phyloP scores from a whole-genome alignment of 2,329 filamentous ascomycete genomes.

The Diaporthe velutina region DNA sequence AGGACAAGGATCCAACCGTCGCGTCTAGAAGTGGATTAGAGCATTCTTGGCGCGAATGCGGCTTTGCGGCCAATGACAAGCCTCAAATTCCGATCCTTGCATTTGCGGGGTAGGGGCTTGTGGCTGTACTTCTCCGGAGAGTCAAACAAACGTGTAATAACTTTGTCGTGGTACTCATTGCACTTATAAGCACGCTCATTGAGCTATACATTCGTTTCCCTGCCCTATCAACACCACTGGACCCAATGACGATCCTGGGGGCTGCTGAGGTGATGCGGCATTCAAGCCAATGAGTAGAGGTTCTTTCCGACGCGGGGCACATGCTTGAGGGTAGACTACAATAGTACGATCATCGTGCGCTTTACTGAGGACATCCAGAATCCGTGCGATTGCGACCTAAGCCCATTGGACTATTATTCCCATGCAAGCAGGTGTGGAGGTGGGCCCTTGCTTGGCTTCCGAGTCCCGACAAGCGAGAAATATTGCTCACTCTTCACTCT shows the following conservation, averaged over 20 bases:
- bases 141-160: background rate
- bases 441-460: background rate
- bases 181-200: background rate
- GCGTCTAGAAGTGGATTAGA: background rate
- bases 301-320: background rate
- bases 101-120: background rate
- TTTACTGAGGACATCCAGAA: background rate
- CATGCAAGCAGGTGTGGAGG: background rate
- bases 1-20: background rate
- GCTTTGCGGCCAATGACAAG: background rate
- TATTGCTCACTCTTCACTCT: too few species aligned
- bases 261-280: background rate
- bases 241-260: too few species aligned
- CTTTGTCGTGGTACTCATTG: too few species aligned
- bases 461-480: background rate
- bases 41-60: background rate
- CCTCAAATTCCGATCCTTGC: background rate
- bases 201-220: too few species aligned
- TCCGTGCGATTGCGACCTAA: background rate
- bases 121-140: background rate
- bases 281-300: background rate
- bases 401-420: background rate
- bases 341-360: background rate
- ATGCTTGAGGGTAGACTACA: background rate
- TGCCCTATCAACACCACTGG: too few species aligned